Base-by-base conservation (phyloP, 1,284 basidiomycete species). In the Peniophora sp. region DNA sequence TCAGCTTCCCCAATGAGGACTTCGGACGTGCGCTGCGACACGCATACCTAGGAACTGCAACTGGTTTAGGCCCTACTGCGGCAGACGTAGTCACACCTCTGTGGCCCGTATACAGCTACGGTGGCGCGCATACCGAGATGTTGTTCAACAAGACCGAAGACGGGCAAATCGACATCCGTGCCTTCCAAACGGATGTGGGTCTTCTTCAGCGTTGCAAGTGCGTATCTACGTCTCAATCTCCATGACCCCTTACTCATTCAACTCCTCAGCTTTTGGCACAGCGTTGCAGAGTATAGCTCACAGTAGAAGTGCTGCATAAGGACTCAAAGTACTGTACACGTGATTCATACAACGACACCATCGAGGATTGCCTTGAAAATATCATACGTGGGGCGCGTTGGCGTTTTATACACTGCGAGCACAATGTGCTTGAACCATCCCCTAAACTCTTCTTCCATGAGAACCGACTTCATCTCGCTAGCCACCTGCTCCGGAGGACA, bases 401-500 rank as follows among this genome's bases (percentile, higher is more conserved):
- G 49, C 3, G 58, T 56, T 51, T 63, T 68, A 52, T 73, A 73
- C 3, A 74, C 66, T 6, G 73, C 73, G 54, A 75, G 74, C 3
- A 69, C 57, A 10, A 74, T 63, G 43, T 62, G 57, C 27, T 60
- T 56, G 56, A 76, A 75, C 64, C 69, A 69, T 2, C 70, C 71
- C n/a, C 58, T 62, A 58, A 75, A 76, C 54, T 76, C 74, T 9
- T 59, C 54, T 34, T 73, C 68, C 15, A 68, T 57, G n/a, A 75
- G 58, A 20, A 71, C 67, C 9, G 55, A 55, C 48, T 65, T 71
- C 74, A 74, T 74, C 57, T 72, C 66, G 9, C 62, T 51, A 0
- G 74, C 72, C 8, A 76, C 73, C 32, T 68, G 60, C 9, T 52
- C 51, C 1, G 73, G 66, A 3, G 73, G 73, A 55, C 72, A 74